A percentile compares a stretch with the other conserved stretches of the same genome.
These are phyloP conservation scores for Sanguinoderma infundibulare DNA, from an alignment of 1,284 basidiomycete species.

Conservation along the genomic window DNA sequence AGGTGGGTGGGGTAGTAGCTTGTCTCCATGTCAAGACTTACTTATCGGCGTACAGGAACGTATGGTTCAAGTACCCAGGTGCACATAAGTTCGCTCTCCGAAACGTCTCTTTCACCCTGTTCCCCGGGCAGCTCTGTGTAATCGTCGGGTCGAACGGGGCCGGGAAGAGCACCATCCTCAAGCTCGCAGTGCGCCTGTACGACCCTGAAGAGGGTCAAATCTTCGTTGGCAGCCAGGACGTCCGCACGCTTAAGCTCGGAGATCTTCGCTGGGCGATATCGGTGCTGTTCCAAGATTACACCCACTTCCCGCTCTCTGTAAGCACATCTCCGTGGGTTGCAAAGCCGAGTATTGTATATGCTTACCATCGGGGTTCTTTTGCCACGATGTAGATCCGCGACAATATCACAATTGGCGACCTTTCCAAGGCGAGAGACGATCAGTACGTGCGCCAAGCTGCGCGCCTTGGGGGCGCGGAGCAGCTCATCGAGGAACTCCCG, in stretches of 20 bases:
- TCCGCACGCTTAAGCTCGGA: constrained; percentile 60
- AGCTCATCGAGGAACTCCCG: constrained; percentile 63
- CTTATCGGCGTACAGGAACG: constrained; percentile 33
- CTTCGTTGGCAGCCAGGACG: constrained; percentile 64
- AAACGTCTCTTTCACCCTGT: constrained; percentile 71
- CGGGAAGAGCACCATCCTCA: constrained; percentile 79
- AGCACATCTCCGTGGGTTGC: constrained; percentile 22
- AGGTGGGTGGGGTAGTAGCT: constrained; percentile 40
- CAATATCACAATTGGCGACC: constrained; percentile 75
- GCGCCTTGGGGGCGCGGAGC: constrained; percentile 65
- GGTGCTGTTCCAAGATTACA: constrained; percentile 80
- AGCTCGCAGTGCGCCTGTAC: constrained; percentile 71
- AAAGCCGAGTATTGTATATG: neutral
- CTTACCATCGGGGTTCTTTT: neutral
- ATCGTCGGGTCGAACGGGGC: constrained; percentile 79
- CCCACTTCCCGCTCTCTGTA: constrained; percentile 75
- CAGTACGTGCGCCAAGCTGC: constrained; percentile 67
- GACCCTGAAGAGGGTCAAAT: constrained; percentile 72
- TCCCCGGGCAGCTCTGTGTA: constrained; percentile 75
- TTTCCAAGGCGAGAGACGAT: constrained; percentile 51
- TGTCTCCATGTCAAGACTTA: neutral
- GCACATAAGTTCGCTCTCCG: constrained; percentile 57
- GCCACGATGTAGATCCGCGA: constrained; percentile 59
- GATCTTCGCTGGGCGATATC: constrained; percentile 67
- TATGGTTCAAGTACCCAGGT: constrained; percentile 71